Base-by-base conservation (phyloP, 768 basidiomycete genomes). In the Hypsizygus marmoreus region DNA sequence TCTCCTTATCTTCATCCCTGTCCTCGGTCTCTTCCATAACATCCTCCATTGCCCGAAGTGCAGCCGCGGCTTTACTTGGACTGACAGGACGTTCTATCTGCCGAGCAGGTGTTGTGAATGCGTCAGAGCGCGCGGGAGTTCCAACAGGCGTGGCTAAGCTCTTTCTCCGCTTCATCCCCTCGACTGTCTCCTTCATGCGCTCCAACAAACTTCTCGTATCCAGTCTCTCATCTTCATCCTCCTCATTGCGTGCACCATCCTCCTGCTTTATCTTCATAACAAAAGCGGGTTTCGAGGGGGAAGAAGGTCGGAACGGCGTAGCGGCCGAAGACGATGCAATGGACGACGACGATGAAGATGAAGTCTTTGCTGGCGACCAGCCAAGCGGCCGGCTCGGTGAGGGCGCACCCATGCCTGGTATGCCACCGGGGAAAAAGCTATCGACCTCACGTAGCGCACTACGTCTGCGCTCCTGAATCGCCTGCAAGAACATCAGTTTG, bases 391-490 rank as follows among this genome's bases (percentile, higher is more conserved):
- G 50, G n/a, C 9, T 42, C 0, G 49, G 51, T 7, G 55, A 50
- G 28, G 39, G 16, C 60, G 60, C 56, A 61, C 62, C 63, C 66
- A 80, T 69, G 1, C 81, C 82, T 1, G 83, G 82, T 11, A 76
- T 69, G 14, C 76, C 74, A 16, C 73, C 78, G 14, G 64, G 70
- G 61, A 78, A 82, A 57, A 79, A 79, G 43, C 60, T 75, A 67
- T 47, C 79, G 59, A 51, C 71, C 65, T 70, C 63, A 3, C 64
- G 68, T 29, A 84, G 58, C 0, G 84, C 84, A 43, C 82, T 84
- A 8, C 76, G 71, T 19, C 84, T 66, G 7, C 85, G 75, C 42
- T 84, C 83, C 51, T 77, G 75, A 31, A 87, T 86, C 0, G 81
- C 83, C 73, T 79, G 44, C 22, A 29, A n/a, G 29, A 33, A 34